Percentiles rank a stretch among this genome's conserved stretches.
Evolutionary conservation across 805 yeast genomes (phyloP).

Genomic region (Jamesozyma rosinii): DNA sequence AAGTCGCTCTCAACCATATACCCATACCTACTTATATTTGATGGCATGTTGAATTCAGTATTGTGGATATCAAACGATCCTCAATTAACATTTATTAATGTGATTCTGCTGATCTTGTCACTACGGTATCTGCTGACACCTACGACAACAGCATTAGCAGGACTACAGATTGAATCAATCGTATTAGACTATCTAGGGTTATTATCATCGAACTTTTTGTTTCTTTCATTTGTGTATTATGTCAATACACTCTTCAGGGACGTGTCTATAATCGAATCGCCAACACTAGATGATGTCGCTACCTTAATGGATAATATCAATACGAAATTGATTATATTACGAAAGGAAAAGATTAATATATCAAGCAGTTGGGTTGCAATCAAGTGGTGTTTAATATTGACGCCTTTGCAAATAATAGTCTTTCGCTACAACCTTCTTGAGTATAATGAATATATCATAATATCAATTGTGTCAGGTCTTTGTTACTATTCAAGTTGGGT

Average conservation of each 20-base stretch:
- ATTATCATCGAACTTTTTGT: conserved; percentile 9
- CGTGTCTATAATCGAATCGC: conserved; percentile 20
- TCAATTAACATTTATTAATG: conserved; percentile 21
- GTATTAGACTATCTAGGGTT: conserved; percentile 18
- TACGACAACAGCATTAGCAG: too few species aligned
- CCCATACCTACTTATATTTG: conserved; percentile 23
- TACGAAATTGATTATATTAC: conserved; percentile 19
- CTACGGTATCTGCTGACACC: conserved; percentile 8
- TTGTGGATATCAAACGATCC: conserved; percentile 26
- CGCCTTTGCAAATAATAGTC: conserved; percentile 18
- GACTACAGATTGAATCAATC: background rate
- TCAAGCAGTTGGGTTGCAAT: background rate
- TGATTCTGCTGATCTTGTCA: conserved; percentile 12
- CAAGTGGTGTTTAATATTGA: conserved; percentile 7
- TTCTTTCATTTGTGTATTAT: conserved; percentile 15
- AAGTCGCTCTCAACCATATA: conserved; percentile 20
- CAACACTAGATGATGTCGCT: conserved; percentile 28
- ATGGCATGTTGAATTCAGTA: conserved; percentile 18
- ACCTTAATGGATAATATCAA: conserved; percentile 18
- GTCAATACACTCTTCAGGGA: conserved; percentile 15
- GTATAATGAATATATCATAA: conserved; percentile 9
- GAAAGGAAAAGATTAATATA: conserved; percentile 10
- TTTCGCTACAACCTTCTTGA: conserved; percentile 6
- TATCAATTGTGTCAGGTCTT: conserved; percentile 4
- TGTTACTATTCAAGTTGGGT: conserved; percentile 23